Conservation (phyloP, 495 filamentous ascomycete genomes). For the Poronia punctata region DNA sequence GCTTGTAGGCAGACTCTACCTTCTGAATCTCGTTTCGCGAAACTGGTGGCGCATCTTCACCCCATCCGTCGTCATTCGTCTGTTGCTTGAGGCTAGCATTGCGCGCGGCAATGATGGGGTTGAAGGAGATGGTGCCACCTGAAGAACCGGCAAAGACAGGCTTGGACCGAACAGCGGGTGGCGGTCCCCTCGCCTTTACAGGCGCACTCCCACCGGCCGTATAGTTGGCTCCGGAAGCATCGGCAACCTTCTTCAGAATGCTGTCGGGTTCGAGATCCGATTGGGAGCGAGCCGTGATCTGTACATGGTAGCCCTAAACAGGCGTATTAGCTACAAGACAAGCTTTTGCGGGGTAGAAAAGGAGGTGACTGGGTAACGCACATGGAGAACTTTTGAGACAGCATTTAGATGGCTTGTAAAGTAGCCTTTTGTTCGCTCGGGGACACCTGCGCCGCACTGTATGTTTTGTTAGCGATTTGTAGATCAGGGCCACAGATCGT, state of each 20-base stretch:
- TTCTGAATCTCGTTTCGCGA: conserved; percentile 86
- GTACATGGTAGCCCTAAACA: conserved; percentile 78
- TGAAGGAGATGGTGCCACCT: conserved; percentile 54
- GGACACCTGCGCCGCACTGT: conserved; percentile 89
- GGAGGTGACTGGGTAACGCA: conserved; percentile 36
- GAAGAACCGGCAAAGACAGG: conserved; percentile 79
- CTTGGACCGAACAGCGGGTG: conserved; percentile 72
- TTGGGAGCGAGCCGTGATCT: conserved; percentile 89
- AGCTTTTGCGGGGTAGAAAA: conserved; percentile 4
- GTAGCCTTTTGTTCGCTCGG: conserved; percentile 94
- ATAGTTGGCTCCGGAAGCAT: conserved; percentile 94
- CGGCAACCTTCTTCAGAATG: conserved; percentile 90
- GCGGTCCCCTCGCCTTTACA: conserved; percentile 44
- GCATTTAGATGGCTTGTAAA: conserved; percentile 89
- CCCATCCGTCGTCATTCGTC: conserved; percentile 78
- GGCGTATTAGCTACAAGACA: conserved; percentile 28
- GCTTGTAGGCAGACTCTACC: conserved; percentile 84
- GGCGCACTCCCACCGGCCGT: conserved; percentile 53
- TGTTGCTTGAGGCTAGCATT: conserved; percentile 32
- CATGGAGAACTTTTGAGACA: conserved; percentile 81
- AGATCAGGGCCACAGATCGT: too few relatives aligned
- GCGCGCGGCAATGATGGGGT: conserved; percentile 52
- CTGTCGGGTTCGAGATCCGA: conserved; percentile 75
- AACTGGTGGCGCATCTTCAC: conserved; percentile 83
- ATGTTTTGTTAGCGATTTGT: conserved; percentile 18